Percentiles rank a stretch among this genome's conserved stretches.
phyloP scores from a whole-genome alignment of 352 stramenopile species.

The Globisporangium spiculum region DNA sequence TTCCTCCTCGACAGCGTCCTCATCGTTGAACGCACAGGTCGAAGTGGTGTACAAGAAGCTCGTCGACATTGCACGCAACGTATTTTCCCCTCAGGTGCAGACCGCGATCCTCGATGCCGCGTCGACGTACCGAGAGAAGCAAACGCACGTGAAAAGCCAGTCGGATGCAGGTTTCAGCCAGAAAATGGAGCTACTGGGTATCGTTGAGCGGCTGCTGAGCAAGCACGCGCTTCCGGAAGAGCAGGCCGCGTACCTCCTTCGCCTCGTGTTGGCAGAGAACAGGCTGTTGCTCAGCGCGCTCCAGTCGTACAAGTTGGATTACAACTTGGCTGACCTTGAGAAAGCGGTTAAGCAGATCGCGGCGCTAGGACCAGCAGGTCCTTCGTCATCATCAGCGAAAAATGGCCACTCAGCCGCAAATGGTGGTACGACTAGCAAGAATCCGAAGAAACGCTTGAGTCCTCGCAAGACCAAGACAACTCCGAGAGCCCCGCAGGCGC shows the following conservation, averaged over 20 bases:
- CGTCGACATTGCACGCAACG: slow-evolving; percentile 42
- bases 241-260: slow-evolving; percentile 39
- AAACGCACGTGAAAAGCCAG: neutral
- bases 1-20: neutral
- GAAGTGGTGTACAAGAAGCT: slow-evolving; percentile 58
- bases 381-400: neutral
- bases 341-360: slow-evolving; percentile 51
- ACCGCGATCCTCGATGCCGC: slow-evolving; percentile 41
- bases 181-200: slow-evolving; percentile 43
- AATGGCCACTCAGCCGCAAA: neutral
- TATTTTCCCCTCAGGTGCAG: slow-evolving; percentile 59
- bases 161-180: slow-evolving; percentile 21
- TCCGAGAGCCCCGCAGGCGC: neutral
- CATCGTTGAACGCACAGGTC: slow-evolving; percentile 22
- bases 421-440: neutral
- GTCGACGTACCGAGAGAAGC: slow-evolving; percentile 22
- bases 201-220: slow-evolving; percentile 56
- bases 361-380: slow-evolving; percentile 19
- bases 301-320: slow-evolving; percentile 47
- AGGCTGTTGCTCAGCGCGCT: slow-evolving; percentile 50
- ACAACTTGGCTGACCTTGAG: slow-evolving; percentile 45
- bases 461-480: slow-evolving; percentile 16
- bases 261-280: slow-evolving; percentile 50
- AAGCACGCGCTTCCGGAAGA: slow-evolving; percentile 62
- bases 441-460: slow-evolving; percentile 10